These are phyloP conservation scores for Alternaria angustiovoidea DNA, from an alignment of 2,329 filamentous ascomycete species.

Conservation along the genomic window DNA sequence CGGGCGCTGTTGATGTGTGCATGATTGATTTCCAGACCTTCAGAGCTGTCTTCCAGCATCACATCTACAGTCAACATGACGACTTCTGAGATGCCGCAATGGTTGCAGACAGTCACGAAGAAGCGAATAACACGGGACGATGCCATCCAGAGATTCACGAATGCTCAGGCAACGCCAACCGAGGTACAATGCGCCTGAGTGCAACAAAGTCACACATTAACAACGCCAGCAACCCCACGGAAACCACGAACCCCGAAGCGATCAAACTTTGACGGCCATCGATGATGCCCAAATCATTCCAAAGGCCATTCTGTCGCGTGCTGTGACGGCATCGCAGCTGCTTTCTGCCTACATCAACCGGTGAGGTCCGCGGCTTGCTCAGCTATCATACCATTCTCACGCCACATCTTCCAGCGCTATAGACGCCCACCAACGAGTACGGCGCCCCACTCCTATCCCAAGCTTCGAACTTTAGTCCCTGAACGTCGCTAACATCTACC, in stretches of 20 bases:
- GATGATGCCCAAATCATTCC: conserved; percentile 32
- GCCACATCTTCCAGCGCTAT: conserved; percentile 41
- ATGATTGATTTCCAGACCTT: background rate
- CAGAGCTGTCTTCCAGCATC: background rate
- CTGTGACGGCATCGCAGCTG: conserved; percentile 39
- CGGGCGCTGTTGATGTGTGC: background rate
- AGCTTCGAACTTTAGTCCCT: background rate
- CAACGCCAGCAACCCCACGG: conserved; percentile 19
- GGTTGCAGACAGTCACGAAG: conserved; percentile 35
- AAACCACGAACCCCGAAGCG: conserved; percentile 13
- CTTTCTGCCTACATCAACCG: conserved; percentile 42
- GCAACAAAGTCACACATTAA: no score
- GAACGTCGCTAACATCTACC: conserved; percentile 45
- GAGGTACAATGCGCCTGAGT: background rate
- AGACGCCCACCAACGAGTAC: conserved; percentile 42
- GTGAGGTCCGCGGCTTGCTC: conserved; percentile 28
- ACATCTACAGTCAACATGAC: conserved; percentile 19
- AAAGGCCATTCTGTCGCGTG: conserved; percentile 35
- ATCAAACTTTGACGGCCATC: conserved; percentile 18
- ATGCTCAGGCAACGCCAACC: conserved; percentile 5
- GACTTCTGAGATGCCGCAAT: conserved; percentile 25
- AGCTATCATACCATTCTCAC: conserved; percentile 46
- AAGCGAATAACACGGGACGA: conserved; percentile 39
- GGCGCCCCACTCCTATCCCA: conserved; percentile 3
- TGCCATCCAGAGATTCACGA: conserved; percentile 33